Evolutionary conservation across 306 rosid genomes (phyloP).

Genomic region (Coriaria nepalensis): DNA sequence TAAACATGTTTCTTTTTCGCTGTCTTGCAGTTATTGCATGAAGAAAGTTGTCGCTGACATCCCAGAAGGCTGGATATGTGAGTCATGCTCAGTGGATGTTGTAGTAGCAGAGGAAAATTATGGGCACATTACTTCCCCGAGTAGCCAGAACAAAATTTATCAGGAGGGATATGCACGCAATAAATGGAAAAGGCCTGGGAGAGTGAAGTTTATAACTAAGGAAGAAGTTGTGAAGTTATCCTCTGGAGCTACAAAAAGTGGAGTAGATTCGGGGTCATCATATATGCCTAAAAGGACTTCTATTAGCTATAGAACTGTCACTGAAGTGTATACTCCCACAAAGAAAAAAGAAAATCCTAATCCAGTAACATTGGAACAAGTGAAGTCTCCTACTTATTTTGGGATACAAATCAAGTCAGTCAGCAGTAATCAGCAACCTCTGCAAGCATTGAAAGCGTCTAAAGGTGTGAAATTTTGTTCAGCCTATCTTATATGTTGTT

Average conservation of each 20-base stretch:
- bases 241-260: constrained; percentile 3
- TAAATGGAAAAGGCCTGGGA: constrained; percentile 24
- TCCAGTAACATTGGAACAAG: neutral
- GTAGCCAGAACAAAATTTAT: constrained; percentile 7
- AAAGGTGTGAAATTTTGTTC: constrained; percentile 23
- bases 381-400: constrained; percentile 15
- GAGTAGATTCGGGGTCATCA: neutral
- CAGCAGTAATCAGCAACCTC: constrained; percentile 14
- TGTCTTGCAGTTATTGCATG: constrained; percentile 58
- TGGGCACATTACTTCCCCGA: neutral
- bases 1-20: constrained; percentile 4
- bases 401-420: constrained; percentile 9
- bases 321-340: constrained; percentile 5
- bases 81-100: constrained; percentile 20
- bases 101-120: neutral
- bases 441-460: constrained; percentile 12
- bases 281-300: neutral
- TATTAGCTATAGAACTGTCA: constrained; percentile 9
- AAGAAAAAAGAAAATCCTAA: constrained; percentile 12
- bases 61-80: constrained; percentile 47
- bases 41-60: neutral
- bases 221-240: constrained; percentile 57
- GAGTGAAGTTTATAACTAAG: constrained; percentile 40
- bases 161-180: constrained; percentile 15
- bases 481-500: neutral